Conservation (phyloP, 805 yeast species). For the Candida jianshihensis region DNA sequence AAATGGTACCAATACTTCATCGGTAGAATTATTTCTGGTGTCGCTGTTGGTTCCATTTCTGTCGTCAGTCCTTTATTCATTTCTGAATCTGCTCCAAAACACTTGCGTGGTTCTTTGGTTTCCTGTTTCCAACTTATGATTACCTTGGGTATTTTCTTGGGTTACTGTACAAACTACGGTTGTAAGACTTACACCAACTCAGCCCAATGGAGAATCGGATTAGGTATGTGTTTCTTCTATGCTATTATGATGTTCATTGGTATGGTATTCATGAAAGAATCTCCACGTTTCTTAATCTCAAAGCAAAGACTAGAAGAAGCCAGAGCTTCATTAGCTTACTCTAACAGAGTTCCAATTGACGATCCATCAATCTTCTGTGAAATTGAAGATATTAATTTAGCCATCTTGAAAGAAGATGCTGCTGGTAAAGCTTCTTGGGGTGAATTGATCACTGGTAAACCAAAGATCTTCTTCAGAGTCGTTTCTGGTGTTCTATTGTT, state of each 20-base stretch:
- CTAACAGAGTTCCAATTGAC: constrained; percentile 49
- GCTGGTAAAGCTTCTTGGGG: constrained; percentile 65
- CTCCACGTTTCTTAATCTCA: constrained; percentile 61
- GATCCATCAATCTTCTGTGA: constrained; percentile 51
- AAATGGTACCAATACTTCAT: constrained; percentile 68
- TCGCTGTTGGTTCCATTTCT: constrained; percentile 73
- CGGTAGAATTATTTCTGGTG: constrained; percentile 65
- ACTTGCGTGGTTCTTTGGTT: constrained; percentile 64
- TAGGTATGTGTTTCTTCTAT: constrained; percentile 50
- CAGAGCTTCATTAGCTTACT: constrained; percentile 46
- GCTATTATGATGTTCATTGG: constrained; percentile 30
- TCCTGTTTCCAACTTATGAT: constrained; percentile 64
- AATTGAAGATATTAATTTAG: constrained; percentile 50
- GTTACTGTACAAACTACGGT: constrained; percentile 69
- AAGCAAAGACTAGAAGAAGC: constrained; percentile 54
- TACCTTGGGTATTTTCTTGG: constrained; percentile 67
- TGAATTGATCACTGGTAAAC: constrained; percentile 61
- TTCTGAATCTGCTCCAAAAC: constrained; percentile 65
- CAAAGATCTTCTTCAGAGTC: constrained; percentile 43
- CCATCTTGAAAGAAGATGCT: constrained; percentile 49
- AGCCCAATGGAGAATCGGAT: constrained; percentile 70
- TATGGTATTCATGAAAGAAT: constrained; percentile 57
- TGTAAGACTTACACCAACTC: constrained; percentile 55
- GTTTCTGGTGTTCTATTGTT: constrained; percentile 48
- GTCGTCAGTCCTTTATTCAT: constrained; percentile 72